A percentile compares a stretch with the other conserved stretches of the same genome.
These are phyloP conservation scores for Ophiostoma quercus DNA, from an alignment of 2,329 filamentous ascomycete genomes.

Conservation along the genomic window DNA sequence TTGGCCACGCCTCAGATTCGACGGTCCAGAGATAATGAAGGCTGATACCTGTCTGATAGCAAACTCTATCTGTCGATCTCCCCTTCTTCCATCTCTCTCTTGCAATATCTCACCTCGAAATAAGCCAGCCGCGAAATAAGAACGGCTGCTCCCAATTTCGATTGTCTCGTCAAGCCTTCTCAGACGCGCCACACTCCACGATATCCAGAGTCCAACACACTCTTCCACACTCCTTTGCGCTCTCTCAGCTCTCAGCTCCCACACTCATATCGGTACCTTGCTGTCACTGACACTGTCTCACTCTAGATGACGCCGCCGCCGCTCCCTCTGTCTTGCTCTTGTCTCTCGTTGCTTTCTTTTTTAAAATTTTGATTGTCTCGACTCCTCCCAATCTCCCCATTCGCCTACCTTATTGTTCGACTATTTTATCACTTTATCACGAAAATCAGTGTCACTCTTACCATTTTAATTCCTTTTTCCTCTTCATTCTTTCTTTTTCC, in stretches of 20 bases:
- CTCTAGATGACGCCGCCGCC: conserved; percentile 4
- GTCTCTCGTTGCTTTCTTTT: conserved; percentile 16
- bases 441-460: not conserved
- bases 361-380: not conserved
- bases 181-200: not conserved
- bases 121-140: conserved; percentile 3
- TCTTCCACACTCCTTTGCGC: not conserved
- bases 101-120: not conserved
- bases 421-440: not conserved
- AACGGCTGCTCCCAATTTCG: conserved; percentile 18
- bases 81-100: not conserved
- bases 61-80: not conserved
- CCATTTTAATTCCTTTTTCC: not conserved
- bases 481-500: conserved; percentile 14
- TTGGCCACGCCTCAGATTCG: not conserved
- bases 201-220: not conserved
- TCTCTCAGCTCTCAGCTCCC: not conserved
- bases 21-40: not conserved
- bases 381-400: conserved; percentile 1
- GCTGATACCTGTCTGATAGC: not conserved
- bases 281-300: conserved; percentile 3
- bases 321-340: conserved; percentile 2
- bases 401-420: not conserved
- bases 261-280: not conserved
- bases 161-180: conserved; percentile 16